These are phyloP conservation scores for Coemansia sp. DNA, from an alignment of 192 early-diverging fungal genomes.

Conservation along the genomic window DNA sequence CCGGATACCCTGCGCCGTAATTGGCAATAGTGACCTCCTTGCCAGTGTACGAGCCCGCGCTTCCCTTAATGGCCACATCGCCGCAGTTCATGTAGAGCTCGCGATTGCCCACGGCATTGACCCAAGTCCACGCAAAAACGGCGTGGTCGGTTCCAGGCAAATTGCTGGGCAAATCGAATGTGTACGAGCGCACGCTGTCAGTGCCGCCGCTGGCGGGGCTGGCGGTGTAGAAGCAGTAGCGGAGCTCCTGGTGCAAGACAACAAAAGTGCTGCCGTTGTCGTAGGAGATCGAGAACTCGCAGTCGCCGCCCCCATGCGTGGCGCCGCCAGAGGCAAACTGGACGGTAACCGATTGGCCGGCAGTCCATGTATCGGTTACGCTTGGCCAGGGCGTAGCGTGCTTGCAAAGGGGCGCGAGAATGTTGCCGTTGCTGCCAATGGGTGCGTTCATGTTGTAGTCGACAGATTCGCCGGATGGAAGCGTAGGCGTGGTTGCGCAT, in stretches of 20 bases:
- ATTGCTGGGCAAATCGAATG: conserved; percentile 17
- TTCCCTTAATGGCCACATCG: conserved; percentile 49
- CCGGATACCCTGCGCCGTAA: conserved; percentile 54
- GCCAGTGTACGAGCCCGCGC: conserved; percentile 31
- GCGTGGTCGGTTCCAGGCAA: conserved; percentile 39
- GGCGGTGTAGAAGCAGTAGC: conserved; percentile 49
- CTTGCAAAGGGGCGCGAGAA: conserved; percentile 45
- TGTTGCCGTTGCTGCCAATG: conserved; percentile 27
- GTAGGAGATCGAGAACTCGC: conserved; percentile 62
- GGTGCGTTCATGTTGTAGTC: conserved; percentile 50
- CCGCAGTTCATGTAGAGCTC: conserved; percentile 73
- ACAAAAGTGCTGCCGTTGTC: conserved; percentile 60
- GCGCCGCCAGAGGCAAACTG: conserved; percentile 46
- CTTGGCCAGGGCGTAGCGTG: conserved; percentile 29
- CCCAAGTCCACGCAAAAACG: conserved; percentile 67
- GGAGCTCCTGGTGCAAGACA: conserved; percentile 55
- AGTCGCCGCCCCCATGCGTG: conserved; percentile 62
- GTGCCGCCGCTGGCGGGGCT: conserved; percentile 8
- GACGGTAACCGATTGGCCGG: conserved; percentile 53
- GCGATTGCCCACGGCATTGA: conserved; percentile 65
- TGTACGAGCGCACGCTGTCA: conserved; percentile 19
- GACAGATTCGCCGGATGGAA: conserved; percentile 41
- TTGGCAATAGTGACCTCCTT: conserved; percentile 55
- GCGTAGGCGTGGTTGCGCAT: conserved; percentile 37
- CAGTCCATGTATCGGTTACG: conserved; percentile 41